phyloP scores from a whole-genome alignment of 345 rosid species.

The Syzygium grande region DNA sequence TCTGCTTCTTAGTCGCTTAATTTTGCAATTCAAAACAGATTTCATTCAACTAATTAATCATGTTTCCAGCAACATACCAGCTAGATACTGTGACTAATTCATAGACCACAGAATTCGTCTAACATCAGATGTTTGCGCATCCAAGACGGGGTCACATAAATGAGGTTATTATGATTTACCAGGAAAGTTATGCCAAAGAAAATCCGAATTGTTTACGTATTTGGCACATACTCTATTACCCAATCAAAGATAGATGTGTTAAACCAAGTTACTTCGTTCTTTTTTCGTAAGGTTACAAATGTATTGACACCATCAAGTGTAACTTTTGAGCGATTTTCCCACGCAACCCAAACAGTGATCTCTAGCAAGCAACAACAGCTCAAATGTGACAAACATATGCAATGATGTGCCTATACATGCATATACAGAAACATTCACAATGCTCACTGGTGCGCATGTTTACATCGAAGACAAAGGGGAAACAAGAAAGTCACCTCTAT shows the following conservation, averaged over 20 bases:
- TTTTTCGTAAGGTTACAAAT: background rate
- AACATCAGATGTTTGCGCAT: background rate
- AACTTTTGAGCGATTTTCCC: background rate
- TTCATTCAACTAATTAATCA: background rate
- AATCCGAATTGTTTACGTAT: background rate
- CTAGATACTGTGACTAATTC: background rate
- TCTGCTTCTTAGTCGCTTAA: background rate
- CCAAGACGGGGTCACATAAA: background rate
- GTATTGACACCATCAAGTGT: background rate
- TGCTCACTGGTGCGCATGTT: background rate
- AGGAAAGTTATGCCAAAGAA: background rate
- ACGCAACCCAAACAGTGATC: background rate
- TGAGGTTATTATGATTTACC: background rate
- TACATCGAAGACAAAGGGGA: background rate
- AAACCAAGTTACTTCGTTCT: background rate
- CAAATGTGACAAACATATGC: background rate
- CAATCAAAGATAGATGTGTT: background rate
- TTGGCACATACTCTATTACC: background rate
- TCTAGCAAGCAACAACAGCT: background rate
- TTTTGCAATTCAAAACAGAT: background rate
- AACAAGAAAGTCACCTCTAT: constrained; percentile 45
- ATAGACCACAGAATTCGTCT: background rate
- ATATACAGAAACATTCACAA: background rate
- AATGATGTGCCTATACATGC: background rate
- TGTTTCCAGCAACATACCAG: background rate